Evolutionary conservation across 1,284 basidiomycete species (phyloP).

Genomic region (Trametes sp.): DNA sequence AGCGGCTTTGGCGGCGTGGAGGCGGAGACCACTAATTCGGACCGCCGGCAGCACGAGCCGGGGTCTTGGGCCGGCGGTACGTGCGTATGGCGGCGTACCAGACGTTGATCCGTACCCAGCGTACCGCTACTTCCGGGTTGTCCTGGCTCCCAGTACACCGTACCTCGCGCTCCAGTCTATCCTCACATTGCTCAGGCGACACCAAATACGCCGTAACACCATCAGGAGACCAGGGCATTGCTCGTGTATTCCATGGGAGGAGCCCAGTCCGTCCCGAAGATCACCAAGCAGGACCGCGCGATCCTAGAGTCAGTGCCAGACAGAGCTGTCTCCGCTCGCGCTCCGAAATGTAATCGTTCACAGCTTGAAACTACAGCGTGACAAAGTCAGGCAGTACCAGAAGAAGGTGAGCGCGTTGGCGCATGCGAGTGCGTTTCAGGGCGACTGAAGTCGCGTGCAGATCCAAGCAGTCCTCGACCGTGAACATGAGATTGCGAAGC

Average conservation of each 20-base stretch:
- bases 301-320: slow-evolving; percentile 80
- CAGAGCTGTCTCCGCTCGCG: neutral
- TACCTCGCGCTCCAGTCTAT: too few species aligned
- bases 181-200: too few species aligned
- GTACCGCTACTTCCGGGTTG: too few species aligned
- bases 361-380: slow-evolving; percentile 94
- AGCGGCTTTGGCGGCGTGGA: too few species aligned
- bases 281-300: slow-evolving; percentile 93
- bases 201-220: too few species aligned
- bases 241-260: slow-evolving; percentile 60
- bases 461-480: slow-evolving; percentile 88
- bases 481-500: slow-evolving; percentile 89
- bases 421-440: neutral
- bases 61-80: too few species aligned
- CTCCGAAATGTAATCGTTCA: slow-evolving; percentile 30
- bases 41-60: too few species aligned
- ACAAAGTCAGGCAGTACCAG: slow-evolving; percentile 96
- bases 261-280: slow-evolving; percentile 84
- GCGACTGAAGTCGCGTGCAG: slow-evolving; percentile 49
- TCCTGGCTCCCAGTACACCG: too few species aligned
- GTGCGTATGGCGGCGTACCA: too few species aligned
- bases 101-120: too few species aligned
- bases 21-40: too few species aligned
- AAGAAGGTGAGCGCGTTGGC: slow-evolving; percentile 70
- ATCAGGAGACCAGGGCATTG: neutral